Conservation (phyloP, 2,329 filamentous ascomycete genomes). For the Ceratocystiopsis minuta region DNA sequence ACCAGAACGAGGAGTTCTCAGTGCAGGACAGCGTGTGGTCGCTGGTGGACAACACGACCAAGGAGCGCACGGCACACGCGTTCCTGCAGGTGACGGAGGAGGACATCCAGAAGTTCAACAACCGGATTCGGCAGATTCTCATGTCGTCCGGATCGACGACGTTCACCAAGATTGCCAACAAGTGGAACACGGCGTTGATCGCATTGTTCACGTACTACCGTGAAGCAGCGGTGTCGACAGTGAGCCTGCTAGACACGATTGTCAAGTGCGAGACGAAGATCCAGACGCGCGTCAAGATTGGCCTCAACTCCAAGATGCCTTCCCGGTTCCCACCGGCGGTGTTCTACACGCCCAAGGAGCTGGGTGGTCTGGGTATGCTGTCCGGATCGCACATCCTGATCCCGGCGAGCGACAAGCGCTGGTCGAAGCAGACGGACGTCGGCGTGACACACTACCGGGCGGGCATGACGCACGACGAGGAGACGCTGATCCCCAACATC, state of each 20-base stretch:
- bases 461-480: slow-evolving; percentile 96
- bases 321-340: slow-evolving; percentile 95
- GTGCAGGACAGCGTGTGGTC: slow-evolving; percentile 98
- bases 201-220: slow-evolving; percentile 97
- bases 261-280: slow-evolving; percentile 99
- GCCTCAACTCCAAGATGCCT: slow-evolving; percentile 97
- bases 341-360: slow-evolving; percentile 95
- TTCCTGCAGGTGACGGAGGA: slow-evolving; percentile 97
- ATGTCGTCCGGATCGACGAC: slow-evolving; percentile 99
- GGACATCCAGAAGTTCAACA: slow-evolving; percentile 98
- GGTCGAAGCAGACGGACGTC: slow-evolving; percentile 94
- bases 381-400: slow-evolving; percentile 97
- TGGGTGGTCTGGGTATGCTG: slow-evolving; percentile 96
- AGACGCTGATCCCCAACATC: slow-evolving; percentile 95
- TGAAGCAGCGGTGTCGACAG: slow-evolving; percentile 89
- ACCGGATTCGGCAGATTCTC: slow-evolving; percentile 90
- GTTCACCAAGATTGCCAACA: slow-evolving; percentile 99
- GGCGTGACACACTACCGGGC: slow-evolving; percentile 93
- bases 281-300: slow-evolving; percentile 96
- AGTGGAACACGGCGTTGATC: slow-evolving; percentile 97
- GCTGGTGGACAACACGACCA: slow-evolving; percentile 85
- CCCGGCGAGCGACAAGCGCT: slow-evolving; percentile 90
- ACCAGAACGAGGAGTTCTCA: slow-evolving; percentile 88
- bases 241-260: slow-evolving; percentile 86
- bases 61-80: slow-evolving; percentile 91